Evolutionary conservation across 2,329 filamentous ascomycete genomes (phyloP).

Genomic region (Penicillium sp.): DNA sequence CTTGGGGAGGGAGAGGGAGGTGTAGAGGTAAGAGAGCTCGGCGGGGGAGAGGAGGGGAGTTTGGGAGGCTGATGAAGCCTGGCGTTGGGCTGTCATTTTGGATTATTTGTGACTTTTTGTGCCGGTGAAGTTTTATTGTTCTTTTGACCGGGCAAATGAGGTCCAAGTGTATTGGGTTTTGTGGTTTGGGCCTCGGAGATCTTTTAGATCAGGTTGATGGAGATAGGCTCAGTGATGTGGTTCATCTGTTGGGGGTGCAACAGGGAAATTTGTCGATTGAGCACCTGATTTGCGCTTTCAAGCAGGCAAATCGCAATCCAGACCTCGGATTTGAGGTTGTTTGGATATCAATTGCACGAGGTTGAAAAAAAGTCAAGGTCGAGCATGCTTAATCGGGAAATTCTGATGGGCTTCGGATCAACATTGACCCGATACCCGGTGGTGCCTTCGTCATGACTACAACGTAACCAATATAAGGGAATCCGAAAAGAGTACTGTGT

Average conservation of each 20-base stretch:
- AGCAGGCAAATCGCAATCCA: neutral
- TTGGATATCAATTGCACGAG: conserved; percentile 5
- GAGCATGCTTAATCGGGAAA: conserved; percentile 32
- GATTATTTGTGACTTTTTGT: neutral
- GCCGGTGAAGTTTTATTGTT: neutral
- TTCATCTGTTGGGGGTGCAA: neutral
- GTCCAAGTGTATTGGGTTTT: neutral
- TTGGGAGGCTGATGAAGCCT: conserved; percentile 52
- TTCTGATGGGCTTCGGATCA: conserved; percentile 28
- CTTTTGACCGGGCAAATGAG: neutral
- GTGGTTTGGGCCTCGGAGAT: neutral
- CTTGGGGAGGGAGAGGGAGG: conserved; percentile 74
- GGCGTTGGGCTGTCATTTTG: conserved; percentile 63
- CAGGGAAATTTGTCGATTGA: neutral
- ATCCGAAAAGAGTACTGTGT: neutral
- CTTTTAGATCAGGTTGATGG: neutral
- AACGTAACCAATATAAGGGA: neutral
- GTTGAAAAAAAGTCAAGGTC: conserved; percentile 14
- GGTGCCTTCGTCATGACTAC: neutral
- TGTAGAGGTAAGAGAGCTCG: conserved; percentile 93
- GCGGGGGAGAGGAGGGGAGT: conserved; percentile 78
- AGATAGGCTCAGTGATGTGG: neutral
- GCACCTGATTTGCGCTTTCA: neutral
- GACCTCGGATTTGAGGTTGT: neutral
- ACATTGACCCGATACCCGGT: conserved; percentile 25